phyloP scores from a whole-genome alignment of 2,329 filamentous ascomycete genomes.

The Aspergillaceae sp. region DNA sequence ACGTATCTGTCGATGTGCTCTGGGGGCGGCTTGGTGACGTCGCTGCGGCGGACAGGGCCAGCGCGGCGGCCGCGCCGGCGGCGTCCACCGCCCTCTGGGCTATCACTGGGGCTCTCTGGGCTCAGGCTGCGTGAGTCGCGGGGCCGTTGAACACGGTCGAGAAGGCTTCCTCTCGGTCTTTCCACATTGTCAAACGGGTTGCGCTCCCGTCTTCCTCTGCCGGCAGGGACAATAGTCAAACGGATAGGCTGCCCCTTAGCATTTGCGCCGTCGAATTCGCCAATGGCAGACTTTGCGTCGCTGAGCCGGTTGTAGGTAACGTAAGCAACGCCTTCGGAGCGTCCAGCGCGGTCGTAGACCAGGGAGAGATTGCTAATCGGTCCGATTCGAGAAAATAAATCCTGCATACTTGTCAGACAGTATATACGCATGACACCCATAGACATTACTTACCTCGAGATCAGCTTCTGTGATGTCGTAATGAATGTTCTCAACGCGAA shows the following conservation, averaged over 20 bases:
- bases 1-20: conserved; percentile 72
- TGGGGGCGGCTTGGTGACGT: conserved; percentile 48
- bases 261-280: conserved; percentile 80
- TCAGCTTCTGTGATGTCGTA: conserved; percentile 84
- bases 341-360: conserved; percentile 77
- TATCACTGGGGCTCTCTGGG: conserved; percentile 27
- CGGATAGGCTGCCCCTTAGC: conserved; percentile 81
- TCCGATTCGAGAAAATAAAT: conserved; percentile 71
- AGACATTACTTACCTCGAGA: conserved; percentile 53
- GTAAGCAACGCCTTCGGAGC: conserved; percentile 75
- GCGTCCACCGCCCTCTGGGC: conserved; percentile 33
- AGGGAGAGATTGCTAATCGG: conserved; percentile 61
- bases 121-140: conserved; percentile 35
- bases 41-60: conserved; percentile 47
- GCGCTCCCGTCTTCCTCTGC: conserved; percentile 22
- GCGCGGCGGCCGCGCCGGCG: conserved; percentile 28
- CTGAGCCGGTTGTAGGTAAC: conserved; percentile 66
- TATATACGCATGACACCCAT: neutral
- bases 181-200: conserved; percentile 45
- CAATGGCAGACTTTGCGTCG: conserved; percentile 66
- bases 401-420: conserved; percentile 41
- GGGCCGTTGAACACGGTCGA: conserved; percentile 50
- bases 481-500: conserved; percentile 83
- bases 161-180: conserved; percentile 53
- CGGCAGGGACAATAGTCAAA: conserved; percentile 55